A percentile compares a stretch with the other conserved stretches of the same genome.
phyloP scores from a whole-genome alignment of 75 land plant species.

The Pseudotsuga menziesii region DNA sequence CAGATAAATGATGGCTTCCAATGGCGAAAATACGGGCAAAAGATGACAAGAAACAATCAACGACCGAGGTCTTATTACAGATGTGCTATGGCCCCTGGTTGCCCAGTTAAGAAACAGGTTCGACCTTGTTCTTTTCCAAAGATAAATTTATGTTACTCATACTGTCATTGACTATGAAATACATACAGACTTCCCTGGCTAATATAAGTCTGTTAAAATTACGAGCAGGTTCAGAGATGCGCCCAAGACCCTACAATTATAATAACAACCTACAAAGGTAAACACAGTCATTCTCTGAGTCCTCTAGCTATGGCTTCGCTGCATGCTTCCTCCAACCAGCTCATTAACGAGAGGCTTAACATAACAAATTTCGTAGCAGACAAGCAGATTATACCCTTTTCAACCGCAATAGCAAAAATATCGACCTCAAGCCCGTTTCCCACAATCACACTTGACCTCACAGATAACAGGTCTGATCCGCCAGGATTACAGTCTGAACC shows the following conservation, averaged over 20 bases:
- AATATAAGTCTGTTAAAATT: too few relatives aligned
- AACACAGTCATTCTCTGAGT: background rate
- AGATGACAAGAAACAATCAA: conserved; percentile 37
- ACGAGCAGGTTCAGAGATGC: background rate
- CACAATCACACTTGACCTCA: background rate
- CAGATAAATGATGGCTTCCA: conserved; percentile 32
- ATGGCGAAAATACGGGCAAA: conserved; percentile 50
- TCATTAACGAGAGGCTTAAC: background rate
- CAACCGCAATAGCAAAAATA: background rate
- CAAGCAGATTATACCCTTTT: background rate
- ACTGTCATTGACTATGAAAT: too few relatives aligned
- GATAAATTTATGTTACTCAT: too few relatives aligned
- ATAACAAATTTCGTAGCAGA: background rate
- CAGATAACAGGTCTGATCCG: background rate
- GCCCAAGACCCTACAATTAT: background rate
- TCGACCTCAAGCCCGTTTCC: background rate
- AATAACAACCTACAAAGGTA: background rate
- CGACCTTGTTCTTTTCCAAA: background rate
- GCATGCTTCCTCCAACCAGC: background rate
- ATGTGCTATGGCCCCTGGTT: conserved; percentile 24
- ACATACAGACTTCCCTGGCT: too few relatives aligned
- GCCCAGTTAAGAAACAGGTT: conserved; percentile 48
- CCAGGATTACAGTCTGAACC: too few relatives aligned
- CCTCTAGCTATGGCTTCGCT: background rate
- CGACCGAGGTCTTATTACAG: conserved; percentile 42